A percentile compares a stretch with the other conserved stretches of the same genome.
Conservation (phyloP, 2,329 filamentous ascomycete genomes). For the Aspergillus quadrilineatus region DNA sequence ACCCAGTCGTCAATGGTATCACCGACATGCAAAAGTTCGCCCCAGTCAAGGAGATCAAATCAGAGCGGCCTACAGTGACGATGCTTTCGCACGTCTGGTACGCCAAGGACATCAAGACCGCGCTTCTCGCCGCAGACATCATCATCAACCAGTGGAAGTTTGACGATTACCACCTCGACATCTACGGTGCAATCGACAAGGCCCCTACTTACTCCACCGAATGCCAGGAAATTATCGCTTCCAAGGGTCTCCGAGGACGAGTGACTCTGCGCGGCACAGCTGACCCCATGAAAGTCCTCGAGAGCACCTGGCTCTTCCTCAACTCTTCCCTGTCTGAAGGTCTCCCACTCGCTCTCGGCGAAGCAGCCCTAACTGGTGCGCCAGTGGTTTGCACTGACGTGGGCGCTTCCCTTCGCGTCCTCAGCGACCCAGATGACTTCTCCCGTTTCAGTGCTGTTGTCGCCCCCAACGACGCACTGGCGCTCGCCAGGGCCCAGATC, state of each 20-base stretch:
- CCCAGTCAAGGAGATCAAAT: constrained; percentile 59
- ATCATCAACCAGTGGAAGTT: constrained; percentile 68
- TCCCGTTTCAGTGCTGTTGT: constrained; percentile 62
- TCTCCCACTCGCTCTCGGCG: constrained; percentile 46
- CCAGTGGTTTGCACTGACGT: constrained; percentile 47
- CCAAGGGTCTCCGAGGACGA: constrained; percentile 52
- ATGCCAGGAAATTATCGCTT: constrained; percentile 58
- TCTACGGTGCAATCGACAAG: constrained; percentile 65
- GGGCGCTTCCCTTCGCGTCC: constrained; percentile 42
- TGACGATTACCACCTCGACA: constrained; percentile 61
- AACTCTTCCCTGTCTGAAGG: constrained; percentile 50
- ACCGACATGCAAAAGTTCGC: constrained; percentile 63
- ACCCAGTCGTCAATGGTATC: constrained; percentile 66
- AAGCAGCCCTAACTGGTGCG: constrained; percentile 47
- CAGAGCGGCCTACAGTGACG: constrained; percentile 60
- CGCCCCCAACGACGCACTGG: constrained; percentile 62
- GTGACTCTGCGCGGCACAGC: constrained; percentile 58
- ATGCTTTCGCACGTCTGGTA: constrained; percentile 61
- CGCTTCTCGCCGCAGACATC: constrained; percentile 62
- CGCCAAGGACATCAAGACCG: constrained; percentile 64
- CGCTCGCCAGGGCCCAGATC: constrained; percentile 62
- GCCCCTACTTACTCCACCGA: constrained; percentile 61
- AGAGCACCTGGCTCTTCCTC: constrained; percentile 58
- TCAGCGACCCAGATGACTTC: constrained; percentile 46
- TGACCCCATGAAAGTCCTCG: constrained; percentile 55